Percentiles rank a stretch among this genome's conserved stretches.
These are phyloP conservation scores for Penicillium sp. DNA, from an alignment of 2,329 filamentous ascomycete genomes.

Conservation along the genomic window DNA sequence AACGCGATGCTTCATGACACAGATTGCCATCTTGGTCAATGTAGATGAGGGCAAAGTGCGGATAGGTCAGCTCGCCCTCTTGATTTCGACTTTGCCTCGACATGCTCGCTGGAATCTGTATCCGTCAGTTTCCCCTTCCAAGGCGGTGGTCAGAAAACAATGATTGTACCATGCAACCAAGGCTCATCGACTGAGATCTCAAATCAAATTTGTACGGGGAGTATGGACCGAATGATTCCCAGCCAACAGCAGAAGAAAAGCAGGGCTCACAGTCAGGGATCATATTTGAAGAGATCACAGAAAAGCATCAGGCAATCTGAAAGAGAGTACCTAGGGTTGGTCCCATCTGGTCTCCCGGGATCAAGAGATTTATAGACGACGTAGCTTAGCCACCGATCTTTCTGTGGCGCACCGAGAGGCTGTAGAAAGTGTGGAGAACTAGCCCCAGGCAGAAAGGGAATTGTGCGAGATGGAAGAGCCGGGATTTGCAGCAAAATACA, in stretches of 20 bases:
- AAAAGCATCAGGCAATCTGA: neutral
- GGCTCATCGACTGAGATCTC: conserved; percentile 1
- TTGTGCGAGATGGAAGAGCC: neutral
- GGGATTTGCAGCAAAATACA: neutral
- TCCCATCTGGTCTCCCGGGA: conserved; percentile 7
- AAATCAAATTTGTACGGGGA: conserved; percentile 4
- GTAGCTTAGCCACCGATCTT: conserved; percentile 6
- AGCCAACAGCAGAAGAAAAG: conserved; percentile 6
- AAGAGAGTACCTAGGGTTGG: neutral
- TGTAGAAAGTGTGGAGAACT: conserved; percentile 12
- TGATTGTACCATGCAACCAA: conserved; percentile 8
- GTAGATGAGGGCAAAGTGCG: conserved; percentile 33
- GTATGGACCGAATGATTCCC: conserved; percentile 2
- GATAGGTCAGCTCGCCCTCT: conserved; percentile 19
- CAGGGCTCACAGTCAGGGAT: conserved; percentile 12
- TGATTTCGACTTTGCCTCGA: conserved; percentile 22
- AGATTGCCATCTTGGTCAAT: conserved; percentile 30
- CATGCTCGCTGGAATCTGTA: conserved; percentile 13
- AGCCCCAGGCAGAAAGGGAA: neutral
- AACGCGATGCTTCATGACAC: conserved; percentile 28
- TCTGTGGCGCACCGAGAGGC: conserved; percentile 8
- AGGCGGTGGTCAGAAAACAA: neutral
- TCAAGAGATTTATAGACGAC: conserved; percentile 17
- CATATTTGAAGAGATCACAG: conserved; percentile 5
- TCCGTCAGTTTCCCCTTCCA: conserved; percentile 11